Base-by-base conservation (phyloP, 192 early-diverging fungal species). In the Fimicolochytrium jonesii region DNA sequence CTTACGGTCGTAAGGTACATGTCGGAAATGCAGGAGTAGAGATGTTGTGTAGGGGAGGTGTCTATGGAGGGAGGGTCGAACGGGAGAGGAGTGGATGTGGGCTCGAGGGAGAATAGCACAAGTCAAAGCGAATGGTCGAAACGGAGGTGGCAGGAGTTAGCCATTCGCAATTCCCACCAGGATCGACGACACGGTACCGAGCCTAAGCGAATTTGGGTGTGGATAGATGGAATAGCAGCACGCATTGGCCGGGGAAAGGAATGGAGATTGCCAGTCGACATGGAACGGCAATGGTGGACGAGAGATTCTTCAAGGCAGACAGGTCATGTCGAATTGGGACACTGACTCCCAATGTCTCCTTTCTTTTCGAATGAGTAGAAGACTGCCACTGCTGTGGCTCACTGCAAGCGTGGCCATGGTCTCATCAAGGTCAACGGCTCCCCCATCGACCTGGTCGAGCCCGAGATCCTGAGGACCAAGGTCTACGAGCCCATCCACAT, bases 321-420 rank as follows among this genome's bases (percentile, higher is more conserved):
- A 11, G n/a, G 6, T 9, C 46, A 23, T 22, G 15, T 17, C 25
- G 23, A n/a, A 6, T 7, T 10, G 32, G 37, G 10, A 41, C 44
- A 4, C n/a, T 22, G 30, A 25, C 18, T 23, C 25, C n/a, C 36
- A 20, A 17, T 30, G 31, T 67, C 52, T 25, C 4, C 0, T 44
- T 23, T n/a, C 56, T 29, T 23, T 53, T 39, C 28, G 13, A n/a
- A 18, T 23, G 41, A 58, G 35, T 49, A 78, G 92, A 98, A 98
- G 88, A 98, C 94, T 80, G 96, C 96, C 77, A 96, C 93, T 48
- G 96, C 96, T 70, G 96, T 98, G 65, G 96, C 96, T 69, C 87
- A 93, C 82, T 93, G 90, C 90, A 98, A 97, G 88, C 88, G 87
- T 83, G 96, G 96, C 50, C 85, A 83, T 74, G 96, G 96, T 75